Evolutionary conservation across 352 stramenopile genomes (phyloP).

Genomic region (Globisporangium barbulae): DNA sequence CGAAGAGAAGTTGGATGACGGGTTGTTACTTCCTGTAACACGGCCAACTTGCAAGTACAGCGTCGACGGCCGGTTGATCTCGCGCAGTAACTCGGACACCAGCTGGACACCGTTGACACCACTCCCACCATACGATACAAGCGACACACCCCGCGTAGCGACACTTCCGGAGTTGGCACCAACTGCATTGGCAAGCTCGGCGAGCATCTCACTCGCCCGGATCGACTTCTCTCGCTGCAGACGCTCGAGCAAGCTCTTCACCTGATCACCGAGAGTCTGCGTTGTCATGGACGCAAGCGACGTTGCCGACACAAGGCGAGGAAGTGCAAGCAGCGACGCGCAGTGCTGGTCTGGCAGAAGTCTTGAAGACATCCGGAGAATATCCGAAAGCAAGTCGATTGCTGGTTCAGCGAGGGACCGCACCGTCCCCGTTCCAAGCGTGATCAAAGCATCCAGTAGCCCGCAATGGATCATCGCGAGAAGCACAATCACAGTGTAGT

Average conservation of each 20-base stretch:
- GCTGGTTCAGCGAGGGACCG: constrained; percentile 77
- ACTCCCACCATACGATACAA: constrained; percentile 79
- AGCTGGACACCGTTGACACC: constrained; percentile 87
- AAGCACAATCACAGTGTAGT: constrained; percentile 86
- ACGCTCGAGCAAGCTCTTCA: constrained; percentile 69
- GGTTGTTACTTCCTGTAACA: neutral
- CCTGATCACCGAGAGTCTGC: constrained; percentile 63
- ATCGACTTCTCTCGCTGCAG: constrained; percentile 85
- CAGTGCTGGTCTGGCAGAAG: constrained; percentile 86
- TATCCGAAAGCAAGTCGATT: constrained; percentile 79
- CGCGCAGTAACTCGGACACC: constrained; percentile 79
- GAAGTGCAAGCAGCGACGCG: constrained; percentile 69
- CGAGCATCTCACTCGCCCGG: constrained; percentile 80
- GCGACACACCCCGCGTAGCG: constrained; percentile 58
- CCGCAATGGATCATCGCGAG: constrained; percentile 86
- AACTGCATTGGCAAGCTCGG: constrained; percentile 75
- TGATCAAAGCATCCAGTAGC: constrained; percentile 79
- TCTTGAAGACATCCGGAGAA: constrained; percentile 78
- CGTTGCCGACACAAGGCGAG: constrained; percentile 75
- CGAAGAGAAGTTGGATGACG: constrained; percentile 24
- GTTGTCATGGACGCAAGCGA: constrained; percentile 72
- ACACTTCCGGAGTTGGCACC: constrained; percentile 72
- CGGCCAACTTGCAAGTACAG: constrained; percentile 29
- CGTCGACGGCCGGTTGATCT: constrained; percentile 81
- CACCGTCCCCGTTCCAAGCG: constrained; percentile 70